These are phyloP conservation scores for Apostasia shenzhenica DNA, from an alignment of 106 monocot genomes.

Conservation along the genomic window DNA sequence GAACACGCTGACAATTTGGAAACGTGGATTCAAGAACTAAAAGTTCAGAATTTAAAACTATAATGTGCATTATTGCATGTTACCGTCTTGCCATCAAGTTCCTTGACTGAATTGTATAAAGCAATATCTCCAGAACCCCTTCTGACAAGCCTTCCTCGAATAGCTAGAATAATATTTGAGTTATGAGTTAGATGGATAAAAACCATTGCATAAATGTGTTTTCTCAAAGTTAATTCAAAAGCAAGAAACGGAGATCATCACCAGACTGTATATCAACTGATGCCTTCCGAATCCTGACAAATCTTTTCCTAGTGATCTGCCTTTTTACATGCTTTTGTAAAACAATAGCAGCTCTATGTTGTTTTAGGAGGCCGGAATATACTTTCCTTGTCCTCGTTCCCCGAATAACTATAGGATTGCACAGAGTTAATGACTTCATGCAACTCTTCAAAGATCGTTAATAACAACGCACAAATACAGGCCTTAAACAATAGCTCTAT, in stretches of 20 bases:
- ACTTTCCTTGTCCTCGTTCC: conserved; percentile 50
- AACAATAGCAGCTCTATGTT: conserved; percentile 55
- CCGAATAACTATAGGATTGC: conserved; percentile 47
- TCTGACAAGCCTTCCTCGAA: conserved; percentile 80
- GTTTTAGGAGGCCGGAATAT: conserved; percentile 35
- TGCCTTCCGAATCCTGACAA: conserved; percentile 40
- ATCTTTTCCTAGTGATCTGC: conserved; percentile 43
- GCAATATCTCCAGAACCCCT: conserved; percentile 53
- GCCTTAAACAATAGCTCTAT: background rate
- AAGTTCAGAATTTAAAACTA: too few species aligned
- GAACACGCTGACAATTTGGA: too few species aligned
- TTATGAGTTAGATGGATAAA: background rate
- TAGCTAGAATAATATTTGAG: conserved; percentile 28
- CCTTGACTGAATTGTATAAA: conserved; percentile 18
- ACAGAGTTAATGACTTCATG: background rate
- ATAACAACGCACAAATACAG: background rate
- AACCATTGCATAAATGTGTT: background rate
- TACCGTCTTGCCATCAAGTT: conserved; percentile 44
- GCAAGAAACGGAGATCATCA: conserved; percentile 19
- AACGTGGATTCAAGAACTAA: too few species aligned
- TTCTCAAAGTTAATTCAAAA: background rate
- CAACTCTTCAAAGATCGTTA: background rate
- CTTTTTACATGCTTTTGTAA: conserved; percentile 59
- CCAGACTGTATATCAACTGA: conserved; percentile 80
- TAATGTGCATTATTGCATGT: background rate